Evolutionary conservation across 345 rosid genomes (phyloP).

Genomic region (Geranium brycei): DNA sequence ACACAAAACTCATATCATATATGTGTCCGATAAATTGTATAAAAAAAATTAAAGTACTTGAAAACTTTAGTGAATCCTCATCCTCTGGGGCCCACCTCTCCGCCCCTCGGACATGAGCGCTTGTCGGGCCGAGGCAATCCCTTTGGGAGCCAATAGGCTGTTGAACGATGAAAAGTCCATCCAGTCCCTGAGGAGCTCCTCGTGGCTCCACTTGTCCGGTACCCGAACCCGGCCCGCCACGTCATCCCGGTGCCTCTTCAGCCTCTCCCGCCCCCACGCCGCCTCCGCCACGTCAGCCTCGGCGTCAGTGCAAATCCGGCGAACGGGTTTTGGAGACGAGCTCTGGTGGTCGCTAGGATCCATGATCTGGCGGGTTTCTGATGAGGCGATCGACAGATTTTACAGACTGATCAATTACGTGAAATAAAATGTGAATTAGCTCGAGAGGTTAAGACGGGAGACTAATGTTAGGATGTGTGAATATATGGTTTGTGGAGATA

Average conservation of each 20-base stretch:
- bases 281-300: not conserved
- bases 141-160: slow-evolving; percentile 26
- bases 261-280: slow-evolving; percentile 40
- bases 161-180: slow-evolving; percentile 49
- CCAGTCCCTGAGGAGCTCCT: slow-evolving; percentile 50
- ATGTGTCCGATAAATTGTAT: no score
- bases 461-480: not conserved
- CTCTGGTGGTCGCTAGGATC: no score
- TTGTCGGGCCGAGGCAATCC: slow-evolving; percentile 55
- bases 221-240: slow-evolving; percentile 41
- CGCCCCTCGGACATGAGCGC: slow-evolving; percentile 37
- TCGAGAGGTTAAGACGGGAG: no score
- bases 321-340: no score
- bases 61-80: slow-evolving; percentile 17
- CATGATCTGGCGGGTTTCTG: no score
- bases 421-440: no score
- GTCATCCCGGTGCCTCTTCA: slow-evolving; percentile 49
- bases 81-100: slow-evolving; percentile 14
- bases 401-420: no score
- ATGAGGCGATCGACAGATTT: no score
- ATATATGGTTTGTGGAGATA: not conserved
- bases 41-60: no score
- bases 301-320: no score
- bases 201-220: slow-evolving; percentile 63
- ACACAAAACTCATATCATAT: no score